Percentiles rank a stretch among this genome's conserved stretches.
These are phyloP conservation scores for Nicotiana obtusifolia DNA, from an alignment of 257 asterid species.

Conservation along the genomic window DNA sequence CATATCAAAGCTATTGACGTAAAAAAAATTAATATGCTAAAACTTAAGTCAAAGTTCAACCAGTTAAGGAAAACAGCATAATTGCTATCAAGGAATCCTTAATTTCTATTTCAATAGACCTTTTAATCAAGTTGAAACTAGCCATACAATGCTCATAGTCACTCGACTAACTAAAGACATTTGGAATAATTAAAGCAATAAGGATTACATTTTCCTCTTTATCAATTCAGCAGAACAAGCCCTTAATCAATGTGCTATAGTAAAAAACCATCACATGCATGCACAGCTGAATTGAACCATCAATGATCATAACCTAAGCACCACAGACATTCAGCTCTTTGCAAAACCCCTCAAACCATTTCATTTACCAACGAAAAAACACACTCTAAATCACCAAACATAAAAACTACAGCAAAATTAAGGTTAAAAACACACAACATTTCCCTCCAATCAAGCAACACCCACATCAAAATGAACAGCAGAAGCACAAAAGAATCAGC, in stretches of 20 bases:
- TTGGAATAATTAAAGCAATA: background rate
- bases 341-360: background rate
- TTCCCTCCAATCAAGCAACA: slow-evolving; percentile 25
- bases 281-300: slow-evolving; percentile 8
- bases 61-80: background rate
- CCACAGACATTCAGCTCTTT: background rate
- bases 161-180: background rate
- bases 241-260: background rate
- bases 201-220: background rate
- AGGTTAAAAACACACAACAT: slow-evolving; percentile 16
- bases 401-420: slow-evolving; percentile 19
- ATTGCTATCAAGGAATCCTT: background rate
- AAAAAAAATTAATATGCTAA: background rate
- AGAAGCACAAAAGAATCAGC: slow-evolving; percentile 36
- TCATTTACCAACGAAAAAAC: slow-evolving; percentile 9
- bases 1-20: background rate
- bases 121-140: background rate
- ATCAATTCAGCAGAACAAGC: background rate
- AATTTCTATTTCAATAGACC: slow-evolving; percentile 7
- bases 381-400: slow-evolving; percentile 18
- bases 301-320: slow-evolving; percentile 6
- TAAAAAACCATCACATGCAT: slow-evolving; percentile 12
- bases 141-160: background rate
- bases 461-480: slow-evolving; percentile 25
- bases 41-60: background rate